Conservation (phyloP, 148 eudicot species). For the Fagopyrum esculentum region DNA sequence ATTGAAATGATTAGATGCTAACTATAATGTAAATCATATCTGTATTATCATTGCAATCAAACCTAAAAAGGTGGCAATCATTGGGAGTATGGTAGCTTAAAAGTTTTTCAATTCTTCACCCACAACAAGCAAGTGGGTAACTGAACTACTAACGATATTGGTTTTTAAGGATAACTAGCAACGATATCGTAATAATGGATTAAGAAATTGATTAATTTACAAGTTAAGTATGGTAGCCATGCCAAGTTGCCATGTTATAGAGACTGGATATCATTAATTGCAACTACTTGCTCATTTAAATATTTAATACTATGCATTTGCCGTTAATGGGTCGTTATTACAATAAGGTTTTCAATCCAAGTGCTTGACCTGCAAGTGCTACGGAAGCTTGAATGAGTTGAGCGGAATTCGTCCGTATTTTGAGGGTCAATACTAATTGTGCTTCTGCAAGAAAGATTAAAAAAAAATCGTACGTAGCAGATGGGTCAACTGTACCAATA, state of each 20-base stretch:
- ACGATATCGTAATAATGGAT: background rate
- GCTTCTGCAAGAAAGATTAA: background rate
- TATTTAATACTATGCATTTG: conserved; percentile 6
- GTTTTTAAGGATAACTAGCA: background rate
- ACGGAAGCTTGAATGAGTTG: conserved; percentile 9
- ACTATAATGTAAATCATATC: conserved; percentile 1
- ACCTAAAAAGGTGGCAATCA: conserved; percentile 1
- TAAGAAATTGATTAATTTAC: background rate
- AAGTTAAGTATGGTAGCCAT: conserved; percentile 2
- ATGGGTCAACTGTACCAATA: too few relatives aligned
- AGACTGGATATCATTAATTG: background rate
- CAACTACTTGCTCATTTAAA: background rate
- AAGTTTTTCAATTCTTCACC: background rate
- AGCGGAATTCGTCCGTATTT: conserved; percentile 17
- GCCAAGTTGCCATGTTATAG: conserved; percentile 9
- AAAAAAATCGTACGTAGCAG: background rate
- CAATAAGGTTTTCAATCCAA: background rate
- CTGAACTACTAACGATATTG: background rate
- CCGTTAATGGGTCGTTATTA: conserved; percentile 7
- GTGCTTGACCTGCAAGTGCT: conserved; percentile 10
- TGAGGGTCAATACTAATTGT: conserved; percentile 8
- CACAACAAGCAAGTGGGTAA: conserved; percentile 3
- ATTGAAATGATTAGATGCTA: conserved; percentile 9
- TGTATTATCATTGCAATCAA: background rate
- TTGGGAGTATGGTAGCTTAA: background rate